Conservation (phyloP, 2,329 filamentous ascomycete genomes). For the Cladosporium austrohemisphaericum region DNA sequence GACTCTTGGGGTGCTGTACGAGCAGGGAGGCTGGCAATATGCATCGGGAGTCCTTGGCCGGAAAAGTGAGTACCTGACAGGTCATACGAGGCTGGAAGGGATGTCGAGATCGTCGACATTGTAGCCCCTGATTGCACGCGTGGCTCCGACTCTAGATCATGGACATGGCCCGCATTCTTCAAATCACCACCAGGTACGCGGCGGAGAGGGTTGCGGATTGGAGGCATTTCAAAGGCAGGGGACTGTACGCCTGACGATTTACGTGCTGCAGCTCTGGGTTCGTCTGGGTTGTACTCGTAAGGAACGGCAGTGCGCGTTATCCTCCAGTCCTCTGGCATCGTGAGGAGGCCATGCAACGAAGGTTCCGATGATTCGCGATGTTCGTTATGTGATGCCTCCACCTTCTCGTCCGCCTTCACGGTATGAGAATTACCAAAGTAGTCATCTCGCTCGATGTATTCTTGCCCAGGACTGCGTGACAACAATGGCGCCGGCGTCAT, state of each 20-base stretch:
- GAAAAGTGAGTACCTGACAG: slow-evolving; percentile 21
- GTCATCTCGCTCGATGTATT: slow-evolving; percentile 11
- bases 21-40: slow-evolving; percentile 13
- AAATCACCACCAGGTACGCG: slow-evolving; percentile 49
- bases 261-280: slow-evolving; percentile 12
- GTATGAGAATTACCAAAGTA: slow-evolving; percentile 3
- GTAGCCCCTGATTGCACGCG: slow-evolving; percentile 42
- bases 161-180: slow-evolving; percentile 44
- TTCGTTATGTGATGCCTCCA: not conserved
- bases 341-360: slow-evolving; percentile 26
- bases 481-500: slow-evolving; percentile 27
- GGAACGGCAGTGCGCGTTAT: not conserved
- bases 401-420: not conserved
- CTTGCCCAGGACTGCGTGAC: slow-evolving; percentile 18
- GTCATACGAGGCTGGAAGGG: slow-evolving; percentile 17
- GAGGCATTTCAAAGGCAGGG: slow-evolving; percentile 35
- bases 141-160: slow-evolving; percentile 41
- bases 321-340: slow-evolving; percentile 22
- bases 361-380: slow-evolving; percentile 8
- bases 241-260: slow-evolving; percentile 42
- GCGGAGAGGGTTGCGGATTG: slow-evolving; percentile 35
- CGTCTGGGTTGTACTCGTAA: slow-evolving; percentile 2
- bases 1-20: slow-evolving; percentile 22
- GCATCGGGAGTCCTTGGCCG: slow-evolving; percentile 17
- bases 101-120: slow-evolving; percentile 22